Evolutionary conservation across 2,329 filamentous ascomycete genomes (phyloP).

Genomic region (Penicillium sp.): DNA sequence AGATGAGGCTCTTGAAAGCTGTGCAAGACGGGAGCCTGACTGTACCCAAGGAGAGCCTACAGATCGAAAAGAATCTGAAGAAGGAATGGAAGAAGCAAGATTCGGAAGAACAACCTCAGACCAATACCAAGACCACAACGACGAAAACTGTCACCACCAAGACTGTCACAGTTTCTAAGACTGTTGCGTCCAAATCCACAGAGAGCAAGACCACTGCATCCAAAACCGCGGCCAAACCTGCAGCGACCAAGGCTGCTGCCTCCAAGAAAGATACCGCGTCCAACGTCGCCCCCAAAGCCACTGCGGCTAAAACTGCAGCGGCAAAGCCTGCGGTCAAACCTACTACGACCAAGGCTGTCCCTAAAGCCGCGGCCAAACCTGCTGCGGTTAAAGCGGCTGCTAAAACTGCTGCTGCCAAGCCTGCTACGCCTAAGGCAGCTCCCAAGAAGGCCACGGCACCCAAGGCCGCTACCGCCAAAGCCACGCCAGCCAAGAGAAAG

Average conservation of each 20-base stretch:
- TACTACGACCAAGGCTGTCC: background rate
- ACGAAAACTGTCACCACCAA: background rate
- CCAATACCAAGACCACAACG: background rate
- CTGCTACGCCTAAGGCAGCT: too few relatives aligned
- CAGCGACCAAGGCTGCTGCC: too few relatives aligned
- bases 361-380: background rate
- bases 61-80: conserved; percentile 56
- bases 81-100: conserved; percentile 56
- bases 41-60: conserved; percentile 49
- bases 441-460: too few relatives aligned
- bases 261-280: background rate
- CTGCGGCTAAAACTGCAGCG: background rate
- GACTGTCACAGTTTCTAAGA: background rate
- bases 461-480: too few relatives aligned
- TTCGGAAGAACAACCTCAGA: conserved; percentile 15
- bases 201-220: background rate
- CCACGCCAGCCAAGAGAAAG: background rate
- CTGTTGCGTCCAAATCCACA: background rate
- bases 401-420: background rate
- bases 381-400: background rate
- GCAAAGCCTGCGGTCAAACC: background rate
- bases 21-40: conserved; percentile 48
- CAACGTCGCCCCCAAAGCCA: background rate
- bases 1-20: conserved; percentile 58
- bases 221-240: background rate